Conservation (phyloP, 2,329 filamentous ascomycete species). For the Sclerotinia minor region DNA sequence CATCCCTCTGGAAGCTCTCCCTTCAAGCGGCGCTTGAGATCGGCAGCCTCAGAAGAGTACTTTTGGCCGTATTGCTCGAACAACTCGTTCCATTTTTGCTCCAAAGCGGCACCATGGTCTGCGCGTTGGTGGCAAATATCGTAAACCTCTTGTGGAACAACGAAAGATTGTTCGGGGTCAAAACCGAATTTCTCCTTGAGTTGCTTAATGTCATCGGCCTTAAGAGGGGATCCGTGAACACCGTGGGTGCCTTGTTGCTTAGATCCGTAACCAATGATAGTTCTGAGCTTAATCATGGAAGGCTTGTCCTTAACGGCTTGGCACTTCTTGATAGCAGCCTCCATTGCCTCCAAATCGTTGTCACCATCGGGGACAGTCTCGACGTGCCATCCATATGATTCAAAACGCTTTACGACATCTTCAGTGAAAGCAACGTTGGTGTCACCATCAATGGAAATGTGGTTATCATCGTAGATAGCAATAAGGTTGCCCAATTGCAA, state of each 20-base stretch:
- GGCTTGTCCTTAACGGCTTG: conserved; percentile 94
- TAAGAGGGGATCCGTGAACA: conserved; percentile 94
- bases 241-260: conserved; percentile 89
- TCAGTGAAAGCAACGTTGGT: conserved; percentile 97
- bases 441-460: conserved; percentile 93
- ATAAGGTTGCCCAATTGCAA: conserved; percentile 98
- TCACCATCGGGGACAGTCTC: conserved; percentile 84
- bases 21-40: conserved; percentile 77
- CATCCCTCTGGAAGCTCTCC: conserved; percentile 91
- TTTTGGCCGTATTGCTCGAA: conserved; percentile 81
- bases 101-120: conserved; percentile 79
- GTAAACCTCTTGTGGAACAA: conserved; percentile 92
- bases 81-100: conserved; percentile 94
- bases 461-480: conserved; percentile 96
- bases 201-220: conserved; percentile 89
- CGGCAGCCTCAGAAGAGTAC: conserved; percentile 75
- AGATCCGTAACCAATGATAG: conserved; percentile 96
- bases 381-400: conserved; percentile 95
- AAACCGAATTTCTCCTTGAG: conserved; percentile 96
- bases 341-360: conserved; percentile 81
- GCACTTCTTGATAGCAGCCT: conserved; percentile 81
- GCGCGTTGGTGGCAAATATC: conserved; percentile 85
- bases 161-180: conserved; percentile 90
- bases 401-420: conserved; percentile 91
- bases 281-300: conserved; percentile 92